These are phyloP conservation scores for Candida sp. DNA, from an alignment of 1,139 yeast genomes.

Conservation along the genomic window DNA sequence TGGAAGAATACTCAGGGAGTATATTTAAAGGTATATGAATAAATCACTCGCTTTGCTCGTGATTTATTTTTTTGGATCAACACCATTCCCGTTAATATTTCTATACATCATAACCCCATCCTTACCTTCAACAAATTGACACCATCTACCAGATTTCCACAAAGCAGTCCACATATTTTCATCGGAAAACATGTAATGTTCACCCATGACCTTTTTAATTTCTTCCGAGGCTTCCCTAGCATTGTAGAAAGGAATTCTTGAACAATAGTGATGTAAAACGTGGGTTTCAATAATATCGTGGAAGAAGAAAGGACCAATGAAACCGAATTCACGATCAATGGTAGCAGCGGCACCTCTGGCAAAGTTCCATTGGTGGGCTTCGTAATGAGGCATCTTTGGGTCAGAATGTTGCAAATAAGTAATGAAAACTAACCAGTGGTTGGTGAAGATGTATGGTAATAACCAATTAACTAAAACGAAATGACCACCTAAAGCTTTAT, in stretches of 20 bases:
- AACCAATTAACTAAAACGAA: slow-evolving; percentile 69
- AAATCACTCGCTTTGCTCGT: not conserved
- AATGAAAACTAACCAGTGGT: slow-evolving; percentile 88
- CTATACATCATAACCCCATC: slow-evolving; percentile 61
- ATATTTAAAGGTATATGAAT: no score
- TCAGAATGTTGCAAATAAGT: slow-evolving; percentile 86
- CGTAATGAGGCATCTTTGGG: slow-evolving; percentile 78
- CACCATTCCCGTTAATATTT: slow-evolving; percentile 50
- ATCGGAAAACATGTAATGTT: slow-evolving; percentile 63
- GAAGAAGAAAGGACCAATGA: slow-evolving; percentile 75
- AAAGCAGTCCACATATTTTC: slow-evolving; percentile 72
- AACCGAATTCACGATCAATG: slow-evolving; percentile 80
- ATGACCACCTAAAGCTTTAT: slow-evolving; percentile 59
- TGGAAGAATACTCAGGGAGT: no score
- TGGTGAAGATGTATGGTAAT: slow-evolving; percentile 75
- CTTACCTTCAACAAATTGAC: slow-evolving; percentile 84
- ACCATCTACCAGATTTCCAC: slow-evolving; percentile 68
- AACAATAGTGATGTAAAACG: slow-evolving; percentile 81
- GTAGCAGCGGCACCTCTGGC: slow-evolving; percentile 91
- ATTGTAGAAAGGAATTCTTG: slow-evolving; percentile 83
- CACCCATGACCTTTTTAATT: slow-evolving; percentile 79
- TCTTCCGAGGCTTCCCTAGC: slow-evolving; percentile 81
- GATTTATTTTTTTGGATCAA: slow-evolving; percentile 27
- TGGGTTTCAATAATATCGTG: slow-evolving; percentile 91
- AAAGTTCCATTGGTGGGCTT: slow-evolving; percentile 72